Evolutionary conservation across 75 land plant genomes (phyloP).

Genomic region (Pseudotsuga menziesii): DNA sequence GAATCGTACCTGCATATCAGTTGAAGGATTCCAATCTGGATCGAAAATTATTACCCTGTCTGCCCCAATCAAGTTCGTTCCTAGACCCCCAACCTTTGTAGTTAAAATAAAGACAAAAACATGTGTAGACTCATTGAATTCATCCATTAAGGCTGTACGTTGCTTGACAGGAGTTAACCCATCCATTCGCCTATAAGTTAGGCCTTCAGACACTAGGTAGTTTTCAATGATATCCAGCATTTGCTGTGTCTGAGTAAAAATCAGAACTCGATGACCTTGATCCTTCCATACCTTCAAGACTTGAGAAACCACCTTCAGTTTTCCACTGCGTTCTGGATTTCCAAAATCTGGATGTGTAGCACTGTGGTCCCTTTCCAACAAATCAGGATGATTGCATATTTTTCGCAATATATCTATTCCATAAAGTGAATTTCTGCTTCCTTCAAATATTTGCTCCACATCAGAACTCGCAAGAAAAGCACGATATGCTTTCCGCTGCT

Average conservation of each 20-base stretch:
- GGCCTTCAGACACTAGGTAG: conserved; percentile 41
- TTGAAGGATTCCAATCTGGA: conserved; percentile 99
- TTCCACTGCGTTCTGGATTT: conserved; percentile 89
- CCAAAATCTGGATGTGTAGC: conserved; percentile 83
- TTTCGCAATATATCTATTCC: conserved; percentile 96
- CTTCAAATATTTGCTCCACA: conserved; percentile 92
- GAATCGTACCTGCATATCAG: conserved; percentile 89
- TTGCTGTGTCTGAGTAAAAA: conserved; percentile 96
- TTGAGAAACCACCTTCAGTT: conserved; percentile 80
- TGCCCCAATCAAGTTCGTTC: conserved; percentile 92
- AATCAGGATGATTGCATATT: conserved; percentile 98
- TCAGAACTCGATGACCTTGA: conserved; percentile 89
- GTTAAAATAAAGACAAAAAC: conserved; percentile 90
- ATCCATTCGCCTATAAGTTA: conserved; percentile 93
- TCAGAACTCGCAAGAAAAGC: conserved; percentile 97
- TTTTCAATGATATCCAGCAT: conserved; percentile 95
- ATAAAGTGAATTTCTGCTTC: conserved; percentile 84
- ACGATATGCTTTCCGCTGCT: conserved; percentile 75
- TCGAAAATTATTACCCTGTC: conserved; percentile 92
- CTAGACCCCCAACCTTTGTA: conserved; percentile 95
- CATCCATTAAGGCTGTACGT: conserved; percentile 86
- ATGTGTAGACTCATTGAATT: conserved; percentile 79
- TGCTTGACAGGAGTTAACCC: conserved; percentile 87
- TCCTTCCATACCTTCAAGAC: conserved; percentile 86
- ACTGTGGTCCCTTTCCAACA: conserved; percentile 85